Evolutionary conservation across 192 early-diverging fungal genomes (phyloP).

Genomic region (Coemansia biformis): DNA sequence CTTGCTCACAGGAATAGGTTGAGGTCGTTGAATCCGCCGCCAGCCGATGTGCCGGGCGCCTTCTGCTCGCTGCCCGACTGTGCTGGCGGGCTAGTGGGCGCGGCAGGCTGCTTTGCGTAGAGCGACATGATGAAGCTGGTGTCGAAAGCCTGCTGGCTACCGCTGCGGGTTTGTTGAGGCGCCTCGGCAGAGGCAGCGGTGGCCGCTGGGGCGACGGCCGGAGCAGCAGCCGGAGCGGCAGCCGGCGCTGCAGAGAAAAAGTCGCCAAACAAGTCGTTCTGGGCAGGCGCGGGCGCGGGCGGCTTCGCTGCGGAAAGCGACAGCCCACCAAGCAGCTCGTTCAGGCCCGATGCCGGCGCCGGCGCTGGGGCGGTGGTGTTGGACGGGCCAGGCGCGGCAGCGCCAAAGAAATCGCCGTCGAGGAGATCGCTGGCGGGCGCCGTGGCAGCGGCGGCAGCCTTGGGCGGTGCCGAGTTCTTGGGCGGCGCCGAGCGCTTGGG

Average conservation of each 20-base stretch:
- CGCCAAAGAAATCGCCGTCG: conserved; percentile 28
- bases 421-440: conserved; percentile 11
- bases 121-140: conserved; percentile 52
- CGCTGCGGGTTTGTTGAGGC: conserved; percentile 1
- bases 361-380: conserved; percentile 7
- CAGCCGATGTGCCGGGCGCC: too few species aligned
- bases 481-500: conserved; percentile 7
- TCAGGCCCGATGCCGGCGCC: conserved; percentile 1
- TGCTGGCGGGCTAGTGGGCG: conserved; percentile 8
- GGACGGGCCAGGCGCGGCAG: neutral
- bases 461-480: conserved; percentile 3
- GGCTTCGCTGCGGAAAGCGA: conserved; percentile 14
- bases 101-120: conserved; percentile 20
- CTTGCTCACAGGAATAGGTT: conserved; percentile 36
- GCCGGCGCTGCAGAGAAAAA: conserved; percentile 30
- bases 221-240: neutral
- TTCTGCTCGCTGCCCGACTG: conserved; percentile 4
- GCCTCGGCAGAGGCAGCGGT: neutral
- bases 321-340: conserved; percentile 31
- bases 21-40: conserved; percentile 22
- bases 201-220: neutral
- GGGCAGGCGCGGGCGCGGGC: conserved; percentile 6
- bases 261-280: conserved; percentile 48
- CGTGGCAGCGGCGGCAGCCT: conserved; percentile 1
- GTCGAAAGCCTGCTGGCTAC: conserved; percentile 30